Base-by-base conservation (phyloP, 2,329 filamentous ascomycete species). In the Botrytis porri region DNA sequence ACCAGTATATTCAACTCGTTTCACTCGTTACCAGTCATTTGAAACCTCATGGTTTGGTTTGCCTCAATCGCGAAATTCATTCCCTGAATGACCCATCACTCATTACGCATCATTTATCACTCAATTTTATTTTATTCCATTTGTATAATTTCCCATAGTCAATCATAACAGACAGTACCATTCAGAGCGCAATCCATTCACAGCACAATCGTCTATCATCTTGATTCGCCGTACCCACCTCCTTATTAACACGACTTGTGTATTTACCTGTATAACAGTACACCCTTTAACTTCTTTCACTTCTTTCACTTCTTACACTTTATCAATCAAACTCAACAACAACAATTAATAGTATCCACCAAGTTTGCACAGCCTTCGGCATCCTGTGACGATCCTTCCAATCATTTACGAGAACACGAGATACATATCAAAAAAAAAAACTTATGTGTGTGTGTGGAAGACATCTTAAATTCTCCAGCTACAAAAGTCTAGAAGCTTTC, bases 321-420 rank as follows among this genome's bases (percentile, higher is more conserved):
- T 43, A 12, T 39, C 64, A 54, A 54, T 39, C 9, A 54, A 54
- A 29, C 45, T 39, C 64, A 7, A 66, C 32, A 18, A 66, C 32
- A 18, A 39, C 22, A 57, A 57, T 57, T 57, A 29, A 65, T 65
- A n/a, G 25, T 22, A 57, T 22, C 48, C 64, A 67, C 35, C 54
- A 45, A 16, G 10, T 45, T 48, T 67, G 51, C 70, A 72, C 70
- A 72, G 70, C 70, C 62, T 59, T 54, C 51, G 37, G 5, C 70
- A 72, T 72, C 62, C 70, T 67, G 45, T 67, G 37, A 48, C 48
- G 54, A 67, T 67, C 70, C 62, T 72, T 60, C 35, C 51, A 67
- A 60, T 72, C 35, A 60, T 72, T 66, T 67, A 60, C 48, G 48
- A 72, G 70, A 72, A 72, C 62, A 72, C 70, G 70, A 72, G 70